Evolutionary conservation across 257 asterid species (phyloP).

Genomic region (Scutellaria galericulata): DNA sequence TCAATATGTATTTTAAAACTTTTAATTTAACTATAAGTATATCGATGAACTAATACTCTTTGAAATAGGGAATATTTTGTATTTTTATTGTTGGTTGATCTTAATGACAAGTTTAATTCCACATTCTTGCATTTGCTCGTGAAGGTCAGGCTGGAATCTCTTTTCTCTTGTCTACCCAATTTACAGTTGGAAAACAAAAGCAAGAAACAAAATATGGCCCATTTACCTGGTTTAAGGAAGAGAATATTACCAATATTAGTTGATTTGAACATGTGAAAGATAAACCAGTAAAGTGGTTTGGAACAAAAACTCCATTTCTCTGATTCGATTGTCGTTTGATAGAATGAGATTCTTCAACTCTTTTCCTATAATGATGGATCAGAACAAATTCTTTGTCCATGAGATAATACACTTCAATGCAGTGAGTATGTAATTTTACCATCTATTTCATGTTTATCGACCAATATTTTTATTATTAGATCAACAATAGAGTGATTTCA

Average conservation of each 20-base stretch:
- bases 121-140: conserved; percentile 30
- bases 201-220: not conserved
- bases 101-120: not conserved
- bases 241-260: too few relatives aligned
- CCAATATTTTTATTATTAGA: too few relatives aligned
- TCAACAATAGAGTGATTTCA: too few relatives aligned
- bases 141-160: not conserved
- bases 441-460: too few relatives aligned
- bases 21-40: too few relatives aligned
- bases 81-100: too few relatives aligned
- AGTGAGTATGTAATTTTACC: too few relatives aligned
- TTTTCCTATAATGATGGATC: not conserved
- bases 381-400: not conserved
- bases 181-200: not conserved
- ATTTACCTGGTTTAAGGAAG: too few relatives aligned
- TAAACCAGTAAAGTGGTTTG: not conserved
- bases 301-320: not conserved
- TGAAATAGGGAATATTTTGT: too few relatives aligned
- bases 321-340: not conserved
- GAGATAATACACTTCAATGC: too few relatives aligned
- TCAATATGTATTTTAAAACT: too few relatives aligned
- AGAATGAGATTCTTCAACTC: conserved; percentile 27
- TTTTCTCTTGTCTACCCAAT: conserved; percentile 13
- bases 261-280: not conserved
- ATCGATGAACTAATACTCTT: too few relatives aligned